Percentiles rank a stretch among this genome's conserved stretches.
Conservation (phyloP, 2,329 filamentous ascomycete species). For the Botrytis aclada region DNA sequence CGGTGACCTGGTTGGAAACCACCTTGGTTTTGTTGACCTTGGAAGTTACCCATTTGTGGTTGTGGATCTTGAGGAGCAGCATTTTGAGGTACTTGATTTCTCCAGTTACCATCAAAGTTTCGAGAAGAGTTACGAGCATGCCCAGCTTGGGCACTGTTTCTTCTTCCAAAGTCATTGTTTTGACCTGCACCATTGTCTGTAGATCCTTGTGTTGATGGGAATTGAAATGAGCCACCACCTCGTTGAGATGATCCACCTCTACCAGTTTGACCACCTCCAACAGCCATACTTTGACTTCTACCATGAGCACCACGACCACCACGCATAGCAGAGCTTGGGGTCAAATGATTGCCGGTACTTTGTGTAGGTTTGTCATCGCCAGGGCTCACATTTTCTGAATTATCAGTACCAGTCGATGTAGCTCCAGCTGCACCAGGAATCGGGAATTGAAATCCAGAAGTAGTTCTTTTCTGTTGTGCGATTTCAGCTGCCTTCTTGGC, state of each 20-base stretch:
- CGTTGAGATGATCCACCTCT: conserved; percentile 59
- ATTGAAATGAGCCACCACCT: conserved; percentile 71
- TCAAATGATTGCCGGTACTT: conserved; percentile 28
- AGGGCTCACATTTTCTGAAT: conserved; percentile 26
- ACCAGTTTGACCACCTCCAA: conserved; percentile 56
- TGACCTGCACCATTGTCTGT: conserved; percentile 49
- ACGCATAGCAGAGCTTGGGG: conserved; percentile 37
- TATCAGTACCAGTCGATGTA: conserved; percentile 53
- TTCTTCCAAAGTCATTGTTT: conserved; percentile 66
- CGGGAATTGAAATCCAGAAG: conserved; percentile 92
- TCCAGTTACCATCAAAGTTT: conserved; percentile 98
- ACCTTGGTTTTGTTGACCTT: conserved; percentile 68
- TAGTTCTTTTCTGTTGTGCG: conserved; percentile 93
- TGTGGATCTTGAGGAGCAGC: conserved; percentile 50
- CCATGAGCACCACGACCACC: conserved; percentile 60
- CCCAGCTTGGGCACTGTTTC: conserved; percentile 59
- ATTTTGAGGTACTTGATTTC: conserved; percentile 63
- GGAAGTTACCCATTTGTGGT: conserved; percentile 60
- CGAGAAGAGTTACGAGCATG: conserved; percentile 81
- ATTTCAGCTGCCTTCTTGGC: conserved; percentile 97
- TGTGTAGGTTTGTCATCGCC: conserved; percentile 33
- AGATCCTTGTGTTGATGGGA: conserved; percentile 53
- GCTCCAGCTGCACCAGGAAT: conserved; percentile 65
- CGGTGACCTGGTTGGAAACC: conserved; percentile 93
- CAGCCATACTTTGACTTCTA: conserved; percentile 89